Evolutionary conservation across 2,329 filamentous ascomycete species (phyloP).

Genomic region (Pyricularia sp.): DNA sequence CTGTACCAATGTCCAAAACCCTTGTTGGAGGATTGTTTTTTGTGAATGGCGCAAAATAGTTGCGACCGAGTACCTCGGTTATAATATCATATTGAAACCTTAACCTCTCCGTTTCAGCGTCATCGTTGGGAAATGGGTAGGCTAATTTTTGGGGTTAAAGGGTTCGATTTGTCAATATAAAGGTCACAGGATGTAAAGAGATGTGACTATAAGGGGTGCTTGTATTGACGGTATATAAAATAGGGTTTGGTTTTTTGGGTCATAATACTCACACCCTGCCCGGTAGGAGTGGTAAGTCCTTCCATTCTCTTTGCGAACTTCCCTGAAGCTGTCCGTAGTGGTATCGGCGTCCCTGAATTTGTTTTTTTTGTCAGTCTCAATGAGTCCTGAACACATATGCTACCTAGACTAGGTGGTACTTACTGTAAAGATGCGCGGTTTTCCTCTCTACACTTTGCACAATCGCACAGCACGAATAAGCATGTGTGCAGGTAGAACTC

Average conservation of each 20-base stretch:
- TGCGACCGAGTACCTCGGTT: slow-evolving; percentile 16
- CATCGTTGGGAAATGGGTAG: slow-evolving; percentile 22
- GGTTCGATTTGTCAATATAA: not conserved
- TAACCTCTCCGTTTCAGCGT: slow-evolving; percentile 17
- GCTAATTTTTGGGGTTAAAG: slow-evolving; percentile 10
- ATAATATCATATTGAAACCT: slow-evolving; percentile 19
- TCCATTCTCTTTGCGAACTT: slow-evolving; percentile 16
- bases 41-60: slow-evolving; percentile 18
- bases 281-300: slow-evolving; percentile 20
- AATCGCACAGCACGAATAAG: not conserved
- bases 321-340: slow-evolving; percentile 18
- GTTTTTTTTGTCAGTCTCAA: not conserved
- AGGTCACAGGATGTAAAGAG: not conserved
- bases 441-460: not conserved
- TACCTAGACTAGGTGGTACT: not conserved
- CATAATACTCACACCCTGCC: slow-evolving; percentile 15
- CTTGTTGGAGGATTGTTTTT: slow-evolving; percentile 13
- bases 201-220: not conserved
- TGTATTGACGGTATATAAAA: too few relatives aligned
- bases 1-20: slow-evolving; percentile 30
- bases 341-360: slow-evolving; percentile 9
- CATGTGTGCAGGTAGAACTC: not conserved
- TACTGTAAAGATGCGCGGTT: not conserved
- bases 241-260: not conserved
- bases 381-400: not conserved